phyloP scores from a whole-genome alignment of 768 basidiomycete genomes.

The Holtermanniella nyarrowii region DNA sequence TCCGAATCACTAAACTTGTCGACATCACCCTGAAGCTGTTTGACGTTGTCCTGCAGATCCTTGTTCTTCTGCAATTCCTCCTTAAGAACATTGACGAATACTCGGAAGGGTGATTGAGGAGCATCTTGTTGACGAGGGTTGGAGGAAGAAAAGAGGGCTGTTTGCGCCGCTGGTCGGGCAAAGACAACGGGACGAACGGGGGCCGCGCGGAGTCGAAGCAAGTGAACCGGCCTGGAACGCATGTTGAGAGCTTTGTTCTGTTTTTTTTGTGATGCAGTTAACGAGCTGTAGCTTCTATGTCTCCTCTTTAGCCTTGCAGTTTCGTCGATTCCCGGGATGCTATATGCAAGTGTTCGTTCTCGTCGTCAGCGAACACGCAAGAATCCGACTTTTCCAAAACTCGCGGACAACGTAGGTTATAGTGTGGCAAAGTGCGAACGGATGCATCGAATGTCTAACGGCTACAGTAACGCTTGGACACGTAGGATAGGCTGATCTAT shows the following conservation, averaged over 20 bases:
- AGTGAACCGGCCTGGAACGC: not conserved
- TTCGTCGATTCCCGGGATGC: too few species aligned
- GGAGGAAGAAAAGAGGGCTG: not conserved
- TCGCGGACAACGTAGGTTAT: not conserved
- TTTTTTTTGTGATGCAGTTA: not conserved
- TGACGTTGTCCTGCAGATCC: conserved; percentile 91
- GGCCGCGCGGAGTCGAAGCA: not conserved
- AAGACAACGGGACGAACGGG: not conserved
- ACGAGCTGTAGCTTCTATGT: too few species aligned
- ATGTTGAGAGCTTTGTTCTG: not conserved
- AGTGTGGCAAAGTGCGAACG: not conserved
- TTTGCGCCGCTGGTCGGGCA: not conserved
- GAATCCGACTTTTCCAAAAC: not conserved
- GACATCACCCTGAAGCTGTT: conserved; percentile 93
- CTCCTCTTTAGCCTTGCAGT: too few species aligned
- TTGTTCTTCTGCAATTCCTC: conserved; percentile 90
- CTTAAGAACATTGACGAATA: conserved; percentile 85
- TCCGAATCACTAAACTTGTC: conserved; percentile 95
- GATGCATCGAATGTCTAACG: too few species aligned
- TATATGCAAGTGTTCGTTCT: too few species aligned
- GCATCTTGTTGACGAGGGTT: not conserved
- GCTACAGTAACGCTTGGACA: too few species aligned
- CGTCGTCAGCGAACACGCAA: too few species aligned
- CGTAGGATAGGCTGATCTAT: too few species aligned
- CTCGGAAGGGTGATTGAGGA: conserved; percentile 76